A percentile compares a stretch with the other conserved stretches of the same genome.
Conservation (phyloP, 305 asterid genomes). For the Petunia hybrid region DNA sequence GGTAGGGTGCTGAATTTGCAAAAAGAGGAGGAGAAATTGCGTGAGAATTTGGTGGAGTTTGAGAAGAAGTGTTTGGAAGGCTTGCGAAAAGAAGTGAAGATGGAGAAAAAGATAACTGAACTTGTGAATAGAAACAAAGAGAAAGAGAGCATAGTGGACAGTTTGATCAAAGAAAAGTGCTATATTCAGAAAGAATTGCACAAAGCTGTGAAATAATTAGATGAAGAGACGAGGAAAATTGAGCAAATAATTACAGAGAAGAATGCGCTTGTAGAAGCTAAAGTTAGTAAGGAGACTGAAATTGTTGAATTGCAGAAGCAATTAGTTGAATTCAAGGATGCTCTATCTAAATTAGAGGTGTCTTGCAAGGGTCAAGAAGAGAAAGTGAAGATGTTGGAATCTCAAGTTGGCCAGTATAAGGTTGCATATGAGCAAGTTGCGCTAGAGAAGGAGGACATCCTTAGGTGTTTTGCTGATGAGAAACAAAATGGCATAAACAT, state of each 20-base stretch:
- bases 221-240: slow-evolving; percentile 38
- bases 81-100: slow-evolving; percentile 52
- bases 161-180: slow-evolving; percentile 51
- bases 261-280: slow-evolving; percentile 44
- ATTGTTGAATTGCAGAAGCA: slow-evolving; percentile 12
- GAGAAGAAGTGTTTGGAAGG: slow-evolving; percentile 57
- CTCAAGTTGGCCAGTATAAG: slow-evolving; percentile 41
- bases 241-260: slow-evolving; percentile 51
- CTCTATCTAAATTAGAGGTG: too few relatives aligned
- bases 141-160: slow-evolving; percentile 45
- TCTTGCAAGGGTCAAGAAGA: slow-evolving; percentile 33
- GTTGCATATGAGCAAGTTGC: slow-evolving; percentile 44
- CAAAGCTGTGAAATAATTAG: slow-evolving; percentile 43
- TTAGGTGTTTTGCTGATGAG: slow-evolving; percentile 46
- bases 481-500: slow-evolving; percentile 42
- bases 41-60: slow-evolving; percentile 45
- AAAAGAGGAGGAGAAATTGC: slow-evolving; percentile 50
- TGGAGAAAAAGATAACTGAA: slow-evolving; percentile 49
- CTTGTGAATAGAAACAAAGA: slow-evolving; percentile 49
- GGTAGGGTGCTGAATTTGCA: slow-evolving; percentile 49
- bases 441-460: slow-evolving; percentile 48
- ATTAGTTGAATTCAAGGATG: too few relatives aligned
- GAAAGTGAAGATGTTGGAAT: slow-evolving; percentile 51
- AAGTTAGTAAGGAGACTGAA: slow-evolving; percentile 44
- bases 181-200: slow-evolving; percentile 48